Evolutionary conservation across 441 rosid species (phyloP).

Genomic region (Arabidopsis lyrata): DNA sequence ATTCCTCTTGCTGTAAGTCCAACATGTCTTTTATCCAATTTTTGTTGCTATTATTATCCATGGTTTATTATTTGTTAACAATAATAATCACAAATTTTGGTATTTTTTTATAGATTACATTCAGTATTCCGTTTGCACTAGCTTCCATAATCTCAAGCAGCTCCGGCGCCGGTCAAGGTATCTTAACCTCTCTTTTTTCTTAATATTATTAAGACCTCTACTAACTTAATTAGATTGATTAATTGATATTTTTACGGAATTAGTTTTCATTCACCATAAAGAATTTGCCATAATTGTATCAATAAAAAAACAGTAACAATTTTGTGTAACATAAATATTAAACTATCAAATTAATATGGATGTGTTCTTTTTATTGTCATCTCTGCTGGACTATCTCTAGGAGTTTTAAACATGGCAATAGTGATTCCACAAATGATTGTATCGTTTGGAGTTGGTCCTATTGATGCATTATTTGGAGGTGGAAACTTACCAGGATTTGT

Average conservation of each 20-base stretch:
- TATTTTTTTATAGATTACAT: constrained; percentile 59
- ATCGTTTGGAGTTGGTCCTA: constrained; percentile 42
- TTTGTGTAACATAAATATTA: neutral
- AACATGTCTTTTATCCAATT: no score
- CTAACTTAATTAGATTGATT: neutral
- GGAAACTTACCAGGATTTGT: constrained; percentile 61
- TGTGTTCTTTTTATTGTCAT: neutral
- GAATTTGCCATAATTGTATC: neutral
- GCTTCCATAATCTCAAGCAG: constrained; percentile 75
- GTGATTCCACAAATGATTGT: constrained; percentile 77
- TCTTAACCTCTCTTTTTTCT: no score
- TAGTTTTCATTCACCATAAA: neutral
- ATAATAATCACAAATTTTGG: neutral
- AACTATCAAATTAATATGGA: neutral
- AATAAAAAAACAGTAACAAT: neutral
- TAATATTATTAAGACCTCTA: no score
- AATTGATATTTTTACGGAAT: neutral
- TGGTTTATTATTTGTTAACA: neutral
- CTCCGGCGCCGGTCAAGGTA: constrained; percentile 89
- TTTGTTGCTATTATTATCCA: constrained; percentile 30
- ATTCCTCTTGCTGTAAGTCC: no score
- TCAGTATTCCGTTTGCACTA: constrained; percentile 84
- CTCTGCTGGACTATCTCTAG: constrained; percentile 71
- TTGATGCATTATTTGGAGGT: constrained; percentile 41
- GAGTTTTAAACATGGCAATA: constrained; percentile 78